phyloP scores from a whole-genome alignment of 1,139 yeast species.

The Nakaseomyces nivariensis region DNA sequence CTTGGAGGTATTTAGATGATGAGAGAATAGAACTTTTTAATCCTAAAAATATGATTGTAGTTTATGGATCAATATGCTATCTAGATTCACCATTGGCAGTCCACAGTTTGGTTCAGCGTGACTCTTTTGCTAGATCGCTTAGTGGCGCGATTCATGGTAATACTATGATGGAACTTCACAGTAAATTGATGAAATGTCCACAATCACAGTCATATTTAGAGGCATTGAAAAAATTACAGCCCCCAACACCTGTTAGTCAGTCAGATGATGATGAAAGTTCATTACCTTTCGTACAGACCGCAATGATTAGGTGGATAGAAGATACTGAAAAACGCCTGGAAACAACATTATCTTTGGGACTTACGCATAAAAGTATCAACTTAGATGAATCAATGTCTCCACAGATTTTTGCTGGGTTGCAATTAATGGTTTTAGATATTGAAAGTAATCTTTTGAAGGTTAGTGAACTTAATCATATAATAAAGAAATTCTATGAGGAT shows the following conservation, averaged over 20 bases:
- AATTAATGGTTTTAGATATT: slow-evolving; percentile 10
- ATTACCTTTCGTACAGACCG: slow-evolving; percentile 11
- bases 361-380: slow-evolving; percentile 2
- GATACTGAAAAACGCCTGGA: slow-evolving; percentile 7
- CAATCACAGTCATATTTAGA: not conserved
- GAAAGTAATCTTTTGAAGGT: slow-evolving; percentile 8
- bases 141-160: slow-evolving; percentile 15
- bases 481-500: slow-evolving; percentile 14
- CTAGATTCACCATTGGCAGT: slow-evolving; percentile 12
- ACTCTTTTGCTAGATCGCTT: slow-evolving; percentile 11
- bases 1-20: slow-evolving; percentile 1
- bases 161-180: slow-evolving; percentile 10
- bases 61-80: slow-evolving; percentile 12
- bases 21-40: slow-evolving; percentile 9
- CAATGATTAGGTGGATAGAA: slow-evolving; percentile 14
- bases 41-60: slow-evolving; percentile 12
- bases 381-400: slow-evolving; percentile 15
- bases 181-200: not conserved
- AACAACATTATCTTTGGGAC: slow-evolving; percentile 6
- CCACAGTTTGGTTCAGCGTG: slow-evolving; percentile 12
- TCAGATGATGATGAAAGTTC: slow-evolving; percentile 8
- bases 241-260: not conserved
- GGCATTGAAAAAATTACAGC: not conserved
- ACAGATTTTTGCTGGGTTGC: slow-evolving; percentile 7
- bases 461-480: slow-evolving; percentile 7